These are phyloP conservation scores for Butyriboletus loyo DNA, from an alignment of 768 basidiomycete genomes.

Conservation along the genomic window DNA sequence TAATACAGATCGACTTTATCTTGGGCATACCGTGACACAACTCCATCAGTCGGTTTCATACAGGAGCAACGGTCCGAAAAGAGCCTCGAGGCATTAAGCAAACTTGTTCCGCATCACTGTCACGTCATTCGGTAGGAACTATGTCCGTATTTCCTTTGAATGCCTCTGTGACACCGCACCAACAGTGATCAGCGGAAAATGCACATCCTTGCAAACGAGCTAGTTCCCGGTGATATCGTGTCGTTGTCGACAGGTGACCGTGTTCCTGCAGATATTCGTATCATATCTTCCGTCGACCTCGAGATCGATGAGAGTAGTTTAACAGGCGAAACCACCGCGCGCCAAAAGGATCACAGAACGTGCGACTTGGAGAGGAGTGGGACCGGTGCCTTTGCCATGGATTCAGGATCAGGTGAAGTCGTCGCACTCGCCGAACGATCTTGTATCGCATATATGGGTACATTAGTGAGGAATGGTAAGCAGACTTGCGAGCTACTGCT, in stretches of 20 bases:
- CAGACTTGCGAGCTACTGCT: neutral
- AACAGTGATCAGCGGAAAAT: constrained; percentile 50
- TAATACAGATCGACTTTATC: constrained; percentile 34
- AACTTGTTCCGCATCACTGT: constrained; percentile 95
- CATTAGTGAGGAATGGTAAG: constrained; percentile 83
- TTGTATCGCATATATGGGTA: constrained; percentile 95
- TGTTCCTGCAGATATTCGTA: constrained; percentile 88
- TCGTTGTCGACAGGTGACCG: constrained; percentile 90
- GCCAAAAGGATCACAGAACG: constrained; percentile 59
- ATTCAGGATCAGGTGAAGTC: constrained; percentile 37
- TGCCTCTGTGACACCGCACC: neutral
- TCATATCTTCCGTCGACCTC: constrained; percentile 76
- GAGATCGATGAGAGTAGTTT: constrained; percentile 96
- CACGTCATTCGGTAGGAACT: constrained; percentile 67
- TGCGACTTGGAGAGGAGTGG: constrained; percentile 45
- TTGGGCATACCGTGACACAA: neutral
- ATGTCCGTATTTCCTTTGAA: neutral
- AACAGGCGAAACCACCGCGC: constrained; percentile 87
- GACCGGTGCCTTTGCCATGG: constrained; percentile 5
- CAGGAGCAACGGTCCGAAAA: constrained; percentile 95
- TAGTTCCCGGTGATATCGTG: constrained; percentile 94
- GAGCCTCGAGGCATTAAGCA: constrained; percentile 91
- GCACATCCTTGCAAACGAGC: constrained; percentile 90
- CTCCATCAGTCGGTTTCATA: constrained; percentile 75
- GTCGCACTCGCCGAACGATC: constrained; percentile 76